Evolutionary conservation across 768 basidiomycete genomes (phyloP).

Genomic region (Leccinum olivaceopallidum): DNA sequence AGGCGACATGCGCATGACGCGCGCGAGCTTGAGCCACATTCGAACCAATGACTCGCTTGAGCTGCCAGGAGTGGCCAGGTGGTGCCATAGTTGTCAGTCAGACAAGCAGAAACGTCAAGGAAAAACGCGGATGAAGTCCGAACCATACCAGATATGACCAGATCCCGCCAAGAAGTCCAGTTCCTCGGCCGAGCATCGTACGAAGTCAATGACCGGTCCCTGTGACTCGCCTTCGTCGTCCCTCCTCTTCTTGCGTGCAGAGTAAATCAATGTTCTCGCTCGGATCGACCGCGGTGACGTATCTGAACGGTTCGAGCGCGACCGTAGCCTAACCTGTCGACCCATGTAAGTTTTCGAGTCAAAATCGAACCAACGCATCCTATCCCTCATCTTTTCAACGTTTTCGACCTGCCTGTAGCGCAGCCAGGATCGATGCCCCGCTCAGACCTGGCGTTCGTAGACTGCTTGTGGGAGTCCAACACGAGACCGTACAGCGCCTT

Average conservation of each 20-base stretch:
- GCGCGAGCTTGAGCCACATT: constrained; percentile 71
- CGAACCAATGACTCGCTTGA: constrained; percentile 83
- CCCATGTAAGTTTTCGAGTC: neutral
- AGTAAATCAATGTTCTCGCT: constrained; percentile 70
- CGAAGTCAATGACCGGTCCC: constrained; percentile 27
- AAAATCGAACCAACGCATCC: no score
- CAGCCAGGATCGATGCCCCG: constrained; percentile 76
- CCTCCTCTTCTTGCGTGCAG: constrained; percentile 37
- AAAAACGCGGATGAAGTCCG: no score
- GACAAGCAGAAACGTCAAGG: no score
- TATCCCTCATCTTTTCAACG: neutral
- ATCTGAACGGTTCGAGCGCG: constrained; percentile 53
- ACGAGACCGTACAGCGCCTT: constrained; percentile 61
- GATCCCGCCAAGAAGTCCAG: constrained; percentile 53
- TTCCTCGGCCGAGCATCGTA: constrained; percentile 52
- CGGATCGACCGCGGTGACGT: constrained; percentile 76
- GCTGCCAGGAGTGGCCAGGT: no score
- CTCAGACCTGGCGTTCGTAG: constrained; percentile 41
- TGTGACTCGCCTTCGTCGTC: constrained; percentile 17
- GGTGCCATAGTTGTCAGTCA: no score
- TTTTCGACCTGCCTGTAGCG: constrained; percentile 59
- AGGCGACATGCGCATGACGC: constrained; percentile 66
- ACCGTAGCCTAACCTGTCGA: constrained; percentile 67
- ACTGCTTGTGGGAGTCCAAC: constrained; percentile 51
- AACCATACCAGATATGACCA: constrained; percentile 64